Base-by-base conservation (phyloP, 805 yeast genomes). In the Teunomyces pallodes region DNA sequence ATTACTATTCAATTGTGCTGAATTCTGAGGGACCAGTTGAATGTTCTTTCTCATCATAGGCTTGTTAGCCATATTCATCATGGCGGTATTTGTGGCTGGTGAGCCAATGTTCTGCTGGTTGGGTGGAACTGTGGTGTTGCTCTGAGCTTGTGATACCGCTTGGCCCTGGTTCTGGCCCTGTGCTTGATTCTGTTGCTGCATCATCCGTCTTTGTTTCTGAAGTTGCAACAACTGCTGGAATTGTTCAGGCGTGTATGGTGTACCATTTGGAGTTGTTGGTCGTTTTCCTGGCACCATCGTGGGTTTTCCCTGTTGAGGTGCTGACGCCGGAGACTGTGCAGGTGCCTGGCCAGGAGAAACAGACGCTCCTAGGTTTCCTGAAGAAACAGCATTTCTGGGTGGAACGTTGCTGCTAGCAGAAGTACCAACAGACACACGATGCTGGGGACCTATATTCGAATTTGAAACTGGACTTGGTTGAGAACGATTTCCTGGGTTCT, bases 221-320 rank as follows among this genome's bases (percentile, higher is more conserved):
- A 77, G 54, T 46, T 79, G 83, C 41, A 81, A 62, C 41, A 82
- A 58, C 52, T 79, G 82, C 56, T 82, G 86, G 10, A 82, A 62
- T 54, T 83, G 88, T 49, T 82, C 87, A 8, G 77, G 76, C 0
- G 85, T 79, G 48, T 80, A 79, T 8, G 82, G 82, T 0, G 80
- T 73, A 3, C 83, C 84, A 57, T 79, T 78, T 8, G 84, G 79
- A 1, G 77, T 70, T 0, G 80, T 70, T 4, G 82, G 73, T 31
- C 74, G 53, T 45, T 65, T 66, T 30, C 35, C 43, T 10, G 27
- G 35, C 4, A 29, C 38, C 30, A 32, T 24, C 12, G 45, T 17
- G 4, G 36, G 38, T 12, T 31, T 42, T 10, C 36, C 38, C 14
- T 42, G 45, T 39, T 49, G 56, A n/a, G 45, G 57, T 40, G 45